These are phyloP conservation scores for Podospora didyma DNA, from an alignment of 495 filamentous ascomycete species.

Conservation along the genomic window DNA sequence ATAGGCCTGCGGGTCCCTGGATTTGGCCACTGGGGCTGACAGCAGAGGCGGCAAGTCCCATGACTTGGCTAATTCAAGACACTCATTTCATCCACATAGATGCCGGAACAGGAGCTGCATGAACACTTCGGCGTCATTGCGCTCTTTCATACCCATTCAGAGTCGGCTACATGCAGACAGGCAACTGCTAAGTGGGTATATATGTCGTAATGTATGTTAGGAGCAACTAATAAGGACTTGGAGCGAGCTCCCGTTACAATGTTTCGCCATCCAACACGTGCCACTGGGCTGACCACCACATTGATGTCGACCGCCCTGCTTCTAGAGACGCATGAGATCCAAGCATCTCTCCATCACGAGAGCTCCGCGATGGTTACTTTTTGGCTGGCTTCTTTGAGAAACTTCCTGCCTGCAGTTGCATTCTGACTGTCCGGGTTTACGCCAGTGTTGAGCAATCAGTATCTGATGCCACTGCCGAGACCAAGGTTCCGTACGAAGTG, in stretches of 20 bases:
- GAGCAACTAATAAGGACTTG: no score
- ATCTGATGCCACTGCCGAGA: constrained; percentile 29
- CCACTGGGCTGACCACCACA: neutral
- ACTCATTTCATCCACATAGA: neutral
- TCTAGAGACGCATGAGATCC: neutral
- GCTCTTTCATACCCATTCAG: neutral
- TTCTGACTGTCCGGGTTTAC: neutral
- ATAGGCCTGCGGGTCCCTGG: neutral
- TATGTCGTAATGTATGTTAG: no score
- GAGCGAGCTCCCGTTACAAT: neutral
- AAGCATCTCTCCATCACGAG: neutral
- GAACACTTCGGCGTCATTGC: neutral
- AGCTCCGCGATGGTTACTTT: neutral
- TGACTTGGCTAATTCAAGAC: constrained; percentile 1
- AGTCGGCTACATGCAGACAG: neutral
- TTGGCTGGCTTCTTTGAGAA: neutral
- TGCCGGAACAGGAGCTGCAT: neutral
- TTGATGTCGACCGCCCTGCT: constrained; percentile 2
- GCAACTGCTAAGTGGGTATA: no score
- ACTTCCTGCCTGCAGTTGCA: no score
- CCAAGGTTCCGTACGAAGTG: constrained; percentile 71
- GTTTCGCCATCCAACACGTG: neutral
- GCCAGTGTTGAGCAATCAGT: neutral
- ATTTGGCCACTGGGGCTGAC: constrained; percentile 1
- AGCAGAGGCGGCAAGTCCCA: constrained; percentile 1